Percentiles rank a stretch among this genome's conserved stretches.
phyloP scores from a whole-genome alignment of 345 rosid species.

The Eucalyptus pauciflora region DNA sequence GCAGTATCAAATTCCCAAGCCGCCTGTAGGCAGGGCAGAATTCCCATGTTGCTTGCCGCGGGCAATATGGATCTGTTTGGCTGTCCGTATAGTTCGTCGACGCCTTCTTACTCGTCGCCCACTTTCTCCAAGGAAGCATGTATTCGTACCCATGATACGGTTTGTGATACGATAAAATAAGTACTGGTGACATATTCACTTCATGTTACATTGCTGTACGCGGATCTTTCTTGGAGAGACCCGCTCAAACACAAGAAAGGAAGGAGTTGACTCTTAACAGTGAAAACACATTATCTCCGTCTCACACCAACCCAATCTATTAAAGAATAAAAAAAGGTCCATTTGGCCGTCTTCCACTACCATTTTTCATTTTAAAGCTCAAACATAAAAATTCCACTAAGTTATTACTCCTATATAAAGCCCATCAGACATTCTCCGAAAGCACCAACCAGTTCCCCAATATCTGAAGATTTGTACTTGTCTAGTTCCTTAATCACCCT shows the following conservation, averaged over 20 bases:
- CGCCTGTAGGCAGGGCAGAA: background rate
- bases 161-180: background rate
- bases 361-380: background rate
- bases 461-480: background rate
- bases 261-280: background rate
- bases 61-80: background rate
- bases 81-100: background rate
- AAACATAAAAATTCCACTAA: background rate
- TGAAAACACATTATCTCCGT: background rate
- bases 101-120: background rate
- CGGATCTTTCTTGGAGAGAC: background rate
- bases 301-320: background rate
- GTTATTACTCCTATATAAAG: background rate
- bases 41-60: background rate
- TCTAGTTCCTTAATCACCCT: background rate
- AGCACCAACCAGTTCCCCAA: background rate
- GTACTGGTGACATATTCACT: background rate
- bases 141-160: background rate
- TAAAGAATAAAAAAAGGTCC: background rate
- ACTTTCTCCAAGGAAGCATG: background rate
- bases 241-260: background rate
- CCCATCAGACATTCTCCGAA: background rate
- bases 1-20: background rate
- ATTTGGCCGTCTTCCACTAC: constrained; percentile 3
- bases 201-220: background rate